Base-by-base conservation (phyloP, 495 filamentous ascomycete species). In the Aspergillus indologenus region DNA sequence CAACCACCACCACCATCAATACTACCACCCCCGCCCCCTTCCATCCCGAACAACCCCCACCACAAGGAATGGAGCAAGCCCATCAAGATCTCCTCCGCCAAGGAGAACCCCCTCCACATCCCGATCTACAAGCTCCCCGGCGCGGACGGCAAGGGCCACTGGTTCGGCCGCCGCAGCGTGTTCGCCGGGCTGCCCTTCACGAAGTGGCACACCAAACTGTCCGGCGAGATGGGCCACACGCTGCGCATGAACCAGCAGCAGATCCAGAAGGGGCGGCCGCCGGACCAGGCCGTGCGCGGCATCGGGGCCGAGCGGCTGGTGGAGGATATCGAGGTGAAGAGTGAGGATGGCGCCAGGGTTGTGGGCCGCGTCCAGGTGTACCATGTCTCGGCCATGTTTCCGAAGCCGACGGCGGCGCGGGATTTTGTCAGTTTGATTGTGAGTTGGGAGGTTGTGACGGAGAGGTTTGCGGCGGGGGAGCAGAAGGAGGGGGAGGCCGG, bases 141-240 rank as follows among this genome's bases (percentile, higher is more conserved):
- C 0, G 85, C 87, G 56, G 94, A 97, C 65, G 88, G 91, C 2
- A 87, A 87, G 49, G 94, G 93, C 0, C 79, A 85, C 3, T 98
- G 93, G 93, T 98, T 97, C 72, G 91, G 89, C 11, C 73, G 94
- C 56, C 79, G 91, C 24, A 96, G 90, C 63, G 79, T 97, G 17
- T 92, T 97, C 59, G 83, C 87, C 61, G 86, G 87, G 0, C 66
- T 94, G 20, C 75, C 83, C 0, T 98, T 95, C 68, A 71, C 76
- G 14, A 87, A 83, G 65, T 96, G 87, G 77, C 61, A 65, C 60
- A 58, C 62, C 59, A 82, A 81, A 59, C 54, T 81, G 1, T 74
- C 75, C 0, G 59, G 77, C 0, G 76, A 82, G 67, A 76, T 78
- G 53, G 74, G 76, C 21, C 91, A 80, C 74, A 82, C 75, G 56